Evolutionary conservation across 2,329 filamentous ascomycete species (phyloP).

Genomic region (Talaromyces sp.): DNA sequence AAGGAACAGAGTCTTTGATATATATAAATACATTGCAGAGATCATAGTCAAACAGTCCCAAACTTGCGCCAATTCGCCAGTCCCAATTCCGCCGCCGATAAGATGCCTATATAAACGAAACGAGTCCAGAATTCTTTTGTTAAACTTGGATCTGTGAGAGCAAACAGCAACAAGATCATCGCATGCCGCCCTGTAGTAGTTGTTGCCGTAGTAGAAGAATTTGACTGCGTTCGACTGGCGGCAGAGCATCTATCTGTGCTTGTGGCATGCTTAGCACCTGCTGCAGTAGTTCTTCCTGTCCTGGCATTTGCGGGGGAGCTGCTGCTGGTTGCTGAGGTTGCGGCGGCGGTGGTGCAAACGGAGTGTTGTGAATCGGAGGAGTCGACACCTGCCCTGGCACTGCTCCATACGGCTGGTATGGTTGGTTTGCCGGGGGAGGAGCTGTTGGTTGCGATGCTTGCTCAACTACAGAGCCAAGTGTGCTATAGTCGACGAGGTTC

Average conservation of each 20-base stretch:
- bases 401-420: slow-evolving; percentile 30
- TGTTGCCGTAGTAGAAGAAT: slow-evolving; percentile 71
- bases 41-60: not conserved
- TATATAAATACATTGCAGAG: not conserved
- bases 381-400: slow-evolving; percentile 47
- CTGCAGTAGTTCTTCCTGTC: slow-evolving; percentile 69
- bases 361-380: slow-evolving; percentile 43
- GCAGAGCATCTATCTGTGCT: slow-evolving; percentile 71
- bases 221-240: slow-evolving; percentile 69
- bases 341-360: slow-evolving; percentile 41
- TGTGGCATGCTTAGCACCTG: slow-evolving; percentile 78
- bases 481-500: slow-evolving; percentile 80
- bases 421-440: slow-evolving; percentile 30
- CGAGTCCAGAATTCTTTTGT: not conserved
- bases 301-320: slow-evolving; percentile 43
- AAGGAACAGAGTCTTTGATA: not conserved
- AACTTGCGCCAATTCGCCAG: not conserved
- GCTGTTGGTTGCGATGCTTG: slow-evolving; percentile 42
- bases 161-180: slow-evolving; percentile 14
- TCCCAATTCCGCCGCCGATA: not conserved
- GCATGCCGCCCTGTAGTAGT: slow-evolving; percentile 44
- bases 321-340: slow-evolving; percentile 25
- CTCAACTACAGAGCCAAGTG: slow-evolving; percentile 77
- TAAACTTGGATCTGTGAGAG: not conserved
- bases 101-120: not conserved